Evolutionary conservation across 2,329 filamentous ascomycete genomes (phyloP).

Genomic region (Pseudogymnoascus sp.): DNA sequence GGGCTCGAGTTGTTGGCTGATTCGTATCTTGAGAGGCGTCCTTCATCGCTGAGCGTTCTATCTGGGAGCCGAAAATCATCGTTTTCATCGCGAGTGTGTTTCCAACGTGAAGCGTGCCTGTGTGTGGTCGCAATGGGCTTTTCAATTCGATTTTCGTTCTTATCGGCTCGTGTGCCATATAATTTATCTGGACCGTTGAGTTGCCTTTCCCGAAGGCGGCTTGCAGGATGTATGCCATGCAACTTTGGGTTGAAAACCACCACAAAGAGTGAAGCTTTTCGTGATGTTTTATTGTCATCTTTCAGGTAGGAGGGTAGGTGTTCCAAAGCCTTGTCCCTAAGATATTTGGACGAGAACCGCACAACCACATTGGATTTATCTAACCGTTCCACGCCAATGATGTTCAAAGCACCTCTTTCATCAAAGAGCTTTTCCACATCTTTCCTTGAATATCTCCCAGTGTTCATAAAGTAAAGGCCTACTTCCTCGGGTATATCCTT

Average conservation of each 20-base stretch:
- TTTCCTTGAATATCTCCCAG: not conserved
- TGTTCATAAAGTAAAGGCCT: conserved; percentile 2
- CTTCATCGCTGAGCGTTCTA: not conserved
- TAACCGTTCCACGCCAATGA: not conserved
- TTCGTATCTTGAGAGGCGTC: not conserved
- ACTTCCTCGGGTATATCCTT: not conserved
- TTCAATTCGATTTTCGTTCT: not conserved
- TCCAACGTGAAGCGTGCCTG: not conserved
- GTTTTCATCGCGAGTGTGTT: not conserved
- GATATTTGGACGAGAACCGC: not conserved
- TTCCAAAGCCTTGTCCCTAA: not conserved
- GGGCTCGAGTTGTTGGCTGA: not conserved
- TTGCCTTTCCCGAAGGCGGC: not conserved
- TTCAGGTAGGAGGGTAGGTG: not conserved
- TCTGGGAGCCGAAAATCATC: not conserved
- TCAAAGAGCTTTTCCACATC: not conserved
- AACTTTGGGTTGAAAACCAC: not conserved
- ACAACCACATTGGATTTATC: not conserved
- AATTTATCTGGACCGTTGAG: not conserved
- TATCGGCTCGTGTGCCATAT: not conserved
- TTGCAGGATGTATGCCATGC: not conserved
- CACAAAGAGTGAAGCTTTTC: not conserved
- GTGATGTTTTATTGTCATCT: not conserved
- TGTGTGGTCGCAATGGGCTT: not conserved
- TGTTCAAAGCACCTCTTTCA: not conserved